Base-by-base conservation (phyloP, 2,329 filamentous ascomycete genomes). In the Byssothecium circinans region DNA sequence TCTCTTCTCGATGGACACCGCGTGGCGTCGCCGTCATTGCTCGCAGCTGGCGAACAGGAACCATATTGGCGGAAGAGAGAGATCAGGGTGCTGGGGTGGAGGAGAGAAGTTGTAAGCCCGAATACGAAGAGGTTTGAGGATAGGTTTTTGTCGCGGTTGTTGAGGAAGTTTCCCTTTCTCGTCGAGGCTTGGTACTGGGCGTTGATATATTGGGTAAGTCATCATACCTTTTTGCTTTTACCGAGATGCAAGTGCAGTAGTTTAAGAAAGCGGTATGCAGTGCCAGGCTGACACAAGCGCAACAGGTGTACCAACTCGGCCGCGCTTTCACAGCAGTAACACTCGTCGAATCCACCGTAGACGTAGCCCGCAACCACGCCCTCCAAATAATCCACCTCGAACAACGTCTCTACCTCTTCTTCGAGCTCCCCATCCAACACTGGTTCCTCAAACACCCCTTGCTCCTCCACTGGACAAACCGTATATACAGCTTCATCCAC, bases 101-200 rank as follows among this genome's bases (percentile, higher is more conserved):
- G 66, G 42, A 75, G 65, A 38, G 71, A 76, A 25, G 73, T 87
- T 17, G 73, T 73, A 5, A 81, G 81, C 15, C 84, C 85, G 2
- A 85, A 87, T 64, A 86, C 84, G 1, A 72, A 73, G 32, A 72
- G 81, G 6, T 86, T 85, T 60, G 76, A 79, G 53, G 77, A 81
- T 51, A 79, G 81, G 38, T 69, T 85, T 11, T 73, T 87, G 41
- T 87, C 83, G 63, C 77, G 85, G 4, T 57, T 89, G 29, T 76
- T 89, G 12, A 77, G 77, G 47, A 85, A 81, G 61, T 82, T 88
- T 55, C 87, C 87, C 0, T 90, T 90, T 63, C 68, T 89, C 22
- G 83, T 84, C 1, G 87, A 90, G 69, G 85, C 81, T 33, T 89
- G 86, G 85, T 89, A 89, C 60, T 89, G 86, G 86, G 82, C 83